Conservation (phyloP, 768 basidiomycete species). For the Lactifluus hygrophoroides region DNA sequence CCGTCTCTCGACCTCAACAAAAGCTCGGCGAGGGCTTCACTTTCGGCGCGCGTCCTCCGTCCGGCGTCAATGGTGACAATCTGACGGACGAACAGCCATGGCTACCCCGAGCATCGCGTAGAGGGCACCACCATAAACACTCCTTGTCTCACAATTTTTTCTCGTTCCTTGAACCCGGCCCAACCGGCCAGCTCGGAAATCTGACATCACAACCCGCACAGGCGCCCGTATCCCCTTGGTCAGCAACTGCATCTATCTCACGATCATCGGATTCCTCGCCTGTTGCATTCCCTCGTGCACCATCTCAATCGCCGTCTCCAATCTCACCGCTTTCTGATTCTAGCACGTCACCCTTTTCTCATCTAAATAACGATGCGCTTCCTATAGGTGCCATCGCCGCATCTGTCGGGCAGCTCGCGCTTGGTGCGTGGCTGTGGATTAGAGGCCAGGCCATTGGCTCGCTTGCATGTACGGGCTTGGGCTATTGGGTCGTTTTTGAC, state of each 20-base stretch:
- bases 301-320: slow-evolving; percentile 1
- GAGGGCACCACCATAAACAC: slow-evolving; percentile 89
- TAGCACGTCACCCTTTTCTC: slow-evolving; percentile 4
- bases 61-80: slow-evolving; percentile 23
- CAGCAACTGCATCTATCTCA: slow-evolving; percentile 40
- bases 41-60: slow-evolving; percentile 50
- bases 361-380: slow-evolving; percentile 5
- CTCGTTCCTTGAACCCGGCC: slow-evolving; percentile 83
- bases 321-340: slow-evolving; percentile 2
- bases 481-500: slow-evolving; percentile 96
- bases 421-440: slow-evolving; percentile 80
- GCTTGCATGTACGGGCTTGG: slow-evolving; percentile 79
- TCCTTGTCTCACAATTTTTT: slow-evolving; percentile 93
- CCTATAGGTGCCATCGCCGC: slow-evolving; percentile 17
- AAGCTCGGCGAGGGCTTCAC: slow-evolving; percentile 49
- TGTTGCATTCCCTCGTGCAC: not conserved
- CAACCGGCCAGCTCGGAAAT: slow-evolving; percentile 26
- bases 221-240: slow-evolving; percentile 59
- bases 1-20: slow-evolving; percentile 29
- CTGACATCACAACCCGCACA: slow-evolving; percentile 53
- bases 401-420: slow-evolving; percentile 40
- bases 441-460: slow-evolving; percentile 84
- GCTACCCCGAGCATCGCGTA: slow-evolving; percentile 32
- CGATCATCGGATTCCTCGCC: slow-evolving; percentile 6
- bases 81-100: slow-evolving; percentile 24